These are phyloP conservation scores for Peribolospora baueri DNA, from an alignment of 768 basidiomycete species.

Conservation along the genomic window DNA sequence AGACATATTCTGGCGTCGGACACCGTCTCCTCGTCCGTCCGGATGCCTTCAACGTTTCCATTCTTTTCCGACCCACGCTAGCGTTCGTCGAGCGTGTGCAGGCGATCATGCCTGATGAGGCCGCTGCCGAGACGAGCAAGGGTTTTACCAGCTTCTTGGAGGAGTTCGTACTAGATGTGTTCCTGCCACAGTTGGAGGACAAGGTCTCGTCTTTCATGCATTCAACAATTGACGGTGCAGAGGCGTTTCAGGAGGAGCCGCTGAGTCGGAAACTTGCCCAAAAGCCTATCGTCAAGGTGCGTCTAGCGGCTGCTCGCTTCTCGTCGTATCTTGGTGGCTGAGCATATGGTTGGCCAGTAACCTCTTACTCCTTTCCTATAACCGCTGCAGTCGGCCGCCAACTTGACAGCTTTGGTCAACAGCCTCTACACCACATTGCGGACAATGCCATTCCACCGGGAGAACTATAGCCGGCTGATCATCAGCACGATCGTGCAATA, in stretches of 20 bases:
- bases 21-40: constrained; percentile 69
- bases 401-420: constrained; percentile 70
- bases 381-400: constrained; percentile 42
- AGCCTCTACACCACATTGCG: constrained; percentile 75
- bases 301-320: background rate
- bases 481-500: constrained; percentile 85
- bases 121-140: constrained; percentile 11
- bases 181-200: constrained; percentile 83
- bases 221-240: constrained; percentile 52
- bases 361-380: background rate
- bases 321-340: background rate
- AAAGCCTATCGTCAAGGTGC: constrained; percentile 56
- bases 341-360: background rate
- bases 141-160: constrained; percentile 14
- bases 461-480: constrained; percentile 82
- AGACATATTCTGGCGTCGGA: constrained; percentile 26
- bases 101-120: constrained; percentile 34
- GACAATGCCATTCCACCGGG: constrained; percentile 77
- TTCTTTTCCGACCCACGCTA: constrained; percentile 82
- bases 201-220: constrained; percentile 72
- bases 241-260: constrained; percentile 67
- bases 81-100: constrained; percentile 52
- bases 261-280: constrained; percentile 36
- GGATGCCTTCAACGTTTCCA: constrained; percentile 79
- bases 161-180: constrained; percentile 63